A percentile compares a stretch with the other conserved stretches of the same genome.
These are phyloP conservation scores for Pichia sp. DNA, from an alignment of 1,139 yeast genomes.

Conservation along the genomic window DNA sequence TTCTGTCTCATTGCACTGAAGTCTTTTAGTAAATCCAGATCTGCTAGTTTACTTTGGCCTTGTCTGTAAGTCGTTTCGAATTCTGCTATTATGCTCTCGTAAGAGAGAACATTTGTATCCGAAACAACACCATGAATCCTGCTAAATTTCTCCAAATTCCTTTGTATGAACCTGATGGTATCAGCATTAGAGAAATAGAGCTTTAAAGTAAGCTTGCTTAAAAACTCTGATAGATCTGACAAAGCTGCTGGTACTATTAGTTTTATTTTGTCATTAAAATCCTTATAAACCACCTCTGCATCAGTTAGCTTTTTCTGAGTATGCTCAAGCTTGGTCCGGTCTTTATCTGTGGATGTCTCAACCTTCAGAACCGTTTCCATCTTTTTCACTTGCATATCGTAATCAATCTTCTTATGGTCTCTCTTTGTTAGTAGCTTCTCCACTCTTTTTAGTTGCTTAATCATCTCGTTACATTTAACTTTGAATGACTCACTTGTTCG, in stretches of 20 bases:
- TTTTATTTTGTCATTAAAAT: slow-evolving; percentile 35
- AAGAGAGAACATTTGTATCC: slow-evolving; percentile 14
- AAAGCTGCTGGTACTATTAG: slow-evolving; percentile 40
- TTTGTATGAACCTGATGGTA: slow-evolving; percentile 28
- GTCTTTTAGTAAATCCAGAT: slow-evolving; percentile 27
- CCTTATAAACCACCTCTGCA: slow-evolving; percentile 29
- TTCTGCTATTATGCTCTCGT: slow-evolving; percentile 18
- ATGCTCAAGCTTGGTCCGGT: slow-evolving; percentile 29
- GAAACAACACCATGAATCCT: slow-evolving; percentile 34
- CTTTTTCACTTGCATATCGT: slow-evolving; percentile 32
- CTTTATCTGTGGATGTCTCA: slow-evolving; percentile 34
- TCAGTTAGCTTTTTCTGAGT: slow-evolving; percentile 30
- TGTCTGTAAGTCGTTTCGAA: slow-evolving; percentile 27
- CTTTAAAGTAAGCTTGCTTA: slow-evolving; percentile 35
- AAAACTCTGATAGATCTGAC: slow-evolving; percentile 42
- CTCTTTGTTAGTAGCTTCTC: slow-evolving; percentile 40
- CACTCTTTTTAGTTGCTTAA: slow-evolving; percentile 31
- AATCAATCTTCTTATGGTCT: slow-evolving; percentile 36
- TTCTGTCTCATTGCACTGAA: slow-evolving; percentile 22
- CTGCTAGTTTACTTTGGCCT: slow-evolving; percentile 32
- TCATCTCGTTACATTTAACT: slow-evolving; percentile 35
- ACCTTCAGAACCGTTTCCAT: slow-evolving; percentile 35
- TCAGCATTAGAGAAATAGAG: slow-evolving; percentile 29
- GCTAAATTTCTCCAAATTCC: slow-evolving; percentile 30
- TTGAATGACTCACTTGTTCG: slow-evolving; percentile 33